Base-by-base conservation (phyloP, 176 grass and related monocot genomes). In the Carex pumila region DNA sequence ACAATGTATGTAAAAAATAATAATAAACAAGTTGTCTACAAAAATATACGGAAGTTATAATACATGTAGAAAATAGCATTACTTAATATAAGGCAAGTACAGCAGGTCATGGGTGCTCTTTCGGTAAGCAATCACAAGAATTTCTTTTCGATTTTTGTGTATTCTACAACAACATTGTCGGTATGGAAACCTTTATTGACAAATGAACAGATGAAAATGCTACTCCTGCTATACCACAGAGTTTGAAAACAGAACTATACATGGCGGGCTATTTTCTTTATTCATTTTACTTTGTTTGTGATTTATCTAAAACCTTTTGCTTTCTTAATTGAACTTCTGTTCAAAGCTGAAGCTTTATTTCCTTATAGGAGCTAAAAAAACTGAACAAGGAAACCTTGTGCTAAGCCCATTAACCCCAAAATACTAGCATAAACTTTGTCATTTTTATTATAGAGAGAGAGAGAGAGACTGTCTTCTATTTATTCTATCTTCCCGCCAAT, bases 271-370 rank as follows among this genome's bases (percentile, higher is more conserved):
- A 73, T 25, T 41, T 30, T 71, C 67, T 22, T 73, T 73, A n/a
- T 73, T 74, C 11, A 52, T 50, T 30, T 71, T 74, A 47, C 21
- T 52, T 52, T 53, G 7, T 73, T 50, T 29, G 21, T 49, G 9
- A 53, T 53, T 68, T 52, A 30, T 74, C 37, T 52, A 19, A 73
- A 77, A 17, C 47, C 13, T 56, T 56, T 55, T 56, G 73, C 21
- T 55, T 77, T 77, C 21, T 55, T 57, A 55, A 13, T 56, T 56
- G 12, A 77, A 77, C 21, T 77, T 55, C 22, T 56, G 52, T 57
- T 78, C 73, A 78, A 57, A 78, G 25, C 12, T 30, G 12, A 75
- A 31, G 71, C 21, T 75, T 75, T 75, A 75, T 47, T 75, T 75
- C 11, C n/a, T 74, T 74, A 12, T 30, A 75, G 21, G 22, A 54